Base-by-base conservation (phyloP, 2,329 filamentous ascomycete species). In the Xylariaceae sp. region DNA sequence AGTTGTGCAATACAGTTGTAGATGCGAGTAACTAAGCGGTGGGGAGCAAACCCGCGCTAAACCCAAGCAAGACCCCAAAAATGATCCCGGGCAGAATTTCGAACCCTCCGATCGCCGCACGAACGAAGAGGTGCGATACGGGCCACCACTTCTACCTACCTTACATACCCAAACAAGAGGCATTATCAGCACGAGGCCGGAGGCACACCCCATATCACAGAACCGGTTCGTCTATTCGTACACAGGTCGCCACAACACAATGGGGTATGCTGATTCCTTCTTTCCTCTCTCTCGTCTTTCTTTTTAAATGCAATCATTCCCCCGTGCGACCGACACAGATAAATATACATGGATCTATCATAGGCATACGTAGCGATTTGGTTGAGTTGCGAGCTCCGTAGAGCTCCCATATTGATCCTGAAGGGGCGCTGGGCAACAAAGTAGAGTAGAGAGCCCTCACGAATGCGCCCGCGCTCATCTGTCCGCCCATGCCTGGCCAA, bases 381-480 rank as follows among this genome's bases (percentile, higher is more conserved):
- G 58, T 58, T 66, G 64, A 67, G 65, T 63, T 67, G 65, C 61
- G 65, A 65, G 60, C 65, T 58, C 62, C 51, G 50, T 45, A n/a
- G 46, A 51, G 30, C 55, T 30, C 47, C 55, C 54, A 48, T 57
- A 53, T 54, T 40, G 41, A 36, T 54, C 49, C 41, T 36, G 16
- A 48, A 56, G 51, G n/a, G 52, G 56, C 51, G 58, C 53, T 32
- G 29, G 40, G 26, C 43, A 49, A 43, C 32, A 29, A 29, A 9
- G 29, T 43, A 47, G 47, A 49, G 30, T 15, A 30, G 30, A 42
- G 36, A 34, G 29, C 39, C 30, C 21, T 49, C 49, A 39, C 43
- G 37, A 39, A 54, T 29, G 22, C 12, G 12, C 34, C 30, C 26
- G 26, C 26, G 8, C 5, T 26, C 26, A 8, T 26, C 8, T 26